Evolutionary conservation across 495 filamentous ascomycete genomes (phyloP).

Genomic region (Trichoderma reesei): DNA sequence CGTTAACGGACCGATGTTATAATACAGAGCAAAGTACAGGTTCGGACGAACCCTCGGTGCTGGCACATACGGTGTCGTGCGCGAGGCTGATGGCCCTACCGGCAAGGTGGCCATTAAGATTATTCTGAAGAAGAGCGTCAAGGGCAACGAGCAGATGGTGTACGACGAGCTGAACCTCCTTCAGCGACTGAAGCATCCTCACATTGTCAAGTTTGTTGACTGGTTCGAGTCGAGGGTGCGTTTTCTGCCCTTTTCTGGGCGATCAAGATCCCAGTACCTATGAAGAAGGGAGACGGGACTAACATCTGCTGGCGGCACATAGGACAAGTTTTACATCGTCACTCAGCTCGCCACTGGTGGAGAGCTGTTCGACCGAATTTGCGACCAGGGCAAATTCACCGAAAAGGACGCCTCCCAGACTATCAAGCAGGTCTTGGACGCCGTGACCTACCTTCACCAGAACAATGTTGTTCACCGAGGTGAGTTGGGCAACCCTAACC

Average conservation of each 20-base stretch:
- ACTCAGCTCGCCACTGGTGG: slow-evolving; percentile 93
- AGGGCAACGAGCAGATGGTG: slow-evolving; percentile 96
- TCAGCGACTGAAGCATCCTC: slow-evolving; percentile 78
- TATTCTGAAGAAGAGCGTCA: slow-evolving; percentile 98
- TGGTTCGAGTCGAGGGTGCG: slow-evolving; percentile 94
- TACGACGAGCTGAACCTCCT: slow-evolving; percentile 94
- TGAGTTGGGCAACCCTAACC: slow-evolving; percentile 24
- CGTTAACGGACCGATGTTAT: slow-evolving; percentile 13
- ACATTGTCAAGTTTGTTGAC: slow-evolving; percentile 96
- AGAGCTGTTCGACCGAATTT: slow-evolving; percentile 97
- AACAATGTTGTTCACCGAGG: slow-evolving; percentile 97
- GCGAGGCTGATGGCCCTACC: slow-evolving; percentile 74
- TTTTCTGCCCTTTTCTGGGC: not conserved
- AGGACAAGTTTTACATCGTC: slow-evolving; percentile 99
- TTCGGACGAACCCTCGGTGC: slow-evolving; percentile 92
- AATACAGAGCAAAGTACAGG: slow-evolving; percentile 63
- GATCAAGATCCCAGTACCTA: too few relatives aligned
- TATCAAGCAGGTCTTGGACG: slow-evolving; percentile 88
- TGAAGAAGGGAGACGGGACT: too few relatives aligned
- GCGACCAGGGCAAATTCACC: slow-evolving; percentile 96
- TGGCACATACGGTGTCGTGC: slow-evolving; percentile 96
- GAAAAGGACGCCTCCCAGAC: slow-evolving; percentile 97
- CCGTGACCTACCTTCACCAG: slow-evolving; percentile 88
- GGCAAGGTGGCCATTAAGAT: slow-evolving; percentile 97
- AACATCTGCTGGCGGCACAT: slow-evolving; percentile 8